phyloP scores from a whole-genome alignment of 108 stramenopile species.

The Epithemia pelagica region DNA sequence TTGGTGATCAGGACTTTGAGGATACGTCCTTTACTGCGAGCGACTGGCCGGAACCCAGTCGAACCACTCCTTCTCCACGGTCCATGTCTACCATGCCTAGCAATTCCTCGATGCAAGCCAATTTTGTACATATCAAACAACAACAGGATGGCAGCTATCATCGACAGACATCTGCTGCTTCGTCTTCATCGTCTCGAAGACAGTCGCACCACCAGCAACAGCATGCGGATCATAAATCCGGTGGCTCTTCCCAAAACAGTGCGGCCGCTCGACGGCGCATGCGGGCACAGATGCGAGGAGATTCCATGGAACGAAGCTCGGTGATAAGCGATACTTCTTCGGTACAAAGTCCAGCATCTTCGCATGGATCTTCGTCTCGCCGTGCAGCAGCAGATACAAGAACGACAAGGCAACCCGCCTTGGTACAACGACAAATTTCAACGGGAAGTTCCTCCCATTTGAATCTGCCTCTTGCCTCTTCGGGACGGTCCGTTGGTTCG shows the following conservation, averaged over 20 bases:
- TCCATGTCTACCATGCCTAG: constrained; percentile 31
- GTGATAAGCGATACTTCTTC: neutral
- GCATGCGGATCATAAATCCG: neutral
- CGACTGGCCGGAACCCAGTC: constrained; percentile 1
- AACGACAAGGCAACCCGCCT: neutral
- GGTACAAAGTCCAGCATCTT: neutral
- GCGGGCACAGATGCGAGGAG: neutral
- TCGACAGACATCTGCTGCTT: neutral
- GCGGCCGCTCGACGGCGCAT: neutral
- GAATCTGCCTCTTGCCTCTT: neutral
- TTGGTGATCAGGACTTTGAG: neutral
- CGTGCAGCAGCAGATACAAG: neutral
- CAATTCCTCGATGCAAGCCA: constrained; percentile 38
- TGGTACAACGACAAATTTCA: neutral
- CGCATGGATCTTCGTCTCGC: neutral
- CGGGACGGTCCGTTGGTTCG: neutral
- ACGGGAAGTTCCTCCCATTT: neutral
- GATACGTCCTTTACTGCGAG: neutral
- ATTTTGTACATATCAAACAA: constrained; percentile 1
- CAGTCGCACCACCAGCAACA: constrained; percentile 1
- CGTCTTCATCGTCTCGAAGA: neutral
- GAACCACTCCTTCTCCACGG: neutral
- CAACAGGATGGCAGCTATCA: constrained; percentile 6
- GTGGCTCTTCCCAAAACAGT: neutral
- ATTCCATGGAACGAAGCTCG: neutral